These are phyloP conservation scores for Parvularia atlantis DNA, from an alignment of 78 protist species.

Conservation along the genomic window DNA sequence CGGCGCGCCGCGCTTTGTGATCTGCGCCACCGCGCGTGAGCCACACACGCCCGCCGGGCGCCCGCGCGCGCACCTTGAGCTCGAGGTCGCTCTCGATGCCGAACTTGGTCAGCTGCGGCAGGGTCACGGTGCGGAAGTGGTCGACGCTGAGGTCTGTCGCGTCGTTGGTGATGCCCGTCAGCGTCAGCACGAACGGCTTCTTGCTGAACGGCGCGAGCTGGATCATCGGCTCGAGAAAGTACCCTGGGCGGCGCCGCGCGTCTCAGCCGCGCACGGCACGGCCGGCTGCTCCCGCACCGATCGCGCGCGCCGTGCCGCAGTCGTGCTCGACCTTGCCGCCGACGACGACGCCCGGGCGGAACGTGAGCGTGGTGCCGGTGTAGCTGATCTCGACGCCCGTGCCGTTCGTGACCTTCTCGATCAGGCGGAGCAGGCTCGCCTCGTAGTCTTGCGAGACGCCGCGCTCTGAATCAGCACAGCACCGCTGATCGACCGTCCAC, in stretches of 20 bases:
- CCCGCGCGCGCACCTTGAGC: conserved; percentile 19
- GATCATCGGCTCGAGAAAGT: conserved; percentile 70
- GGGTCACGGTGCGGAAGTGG: conserved; percentile 64
- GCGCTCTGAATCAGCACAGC: no score
- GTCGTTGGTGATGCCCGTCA: conserved; percentile 80
- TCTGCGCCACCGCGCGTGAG: no score
- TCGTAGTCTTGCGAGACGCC: conserved; percentile 20
- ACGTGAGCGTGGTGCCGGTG: conserved; percentile 1
- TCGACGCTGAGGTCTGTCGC: conserved; percentile 69
- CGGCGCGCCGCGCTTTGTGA: conserved; percentile 70
- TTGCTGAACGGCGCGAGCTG: conserved; percentile 81
- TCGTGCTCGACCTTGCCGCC: conserved; percentile 13
- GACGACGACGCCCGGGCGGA: conserved; percentile 11
- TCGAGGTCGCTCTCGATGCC: conserved; percentile 71
- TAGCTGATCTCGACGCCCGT: neutral
- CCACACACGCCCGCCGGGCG: no score
- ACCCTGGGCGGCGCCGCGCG: conserved; percentile 21
- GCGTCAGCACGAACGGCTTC: conserved; percentile 28
- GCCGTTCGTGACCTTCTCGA: conserved; percentile 20
- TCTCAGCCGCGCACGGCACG: conserved; percentile 11
- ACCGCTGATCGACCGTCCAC: no score
- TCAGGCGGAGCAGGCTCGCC: conserved; percentile 3
- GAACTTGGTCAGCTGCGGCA: conserved; percentile 66
- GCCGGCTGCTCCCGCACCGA: neutral
- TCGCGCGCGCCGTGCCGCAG: conserved; percentile 9